Evolutionary conservation across 371 early-diverging fungal species (phyloP), one percentile per base, ranked within the genome.

Genomic region (Haplosporangium sp.): DNA sequence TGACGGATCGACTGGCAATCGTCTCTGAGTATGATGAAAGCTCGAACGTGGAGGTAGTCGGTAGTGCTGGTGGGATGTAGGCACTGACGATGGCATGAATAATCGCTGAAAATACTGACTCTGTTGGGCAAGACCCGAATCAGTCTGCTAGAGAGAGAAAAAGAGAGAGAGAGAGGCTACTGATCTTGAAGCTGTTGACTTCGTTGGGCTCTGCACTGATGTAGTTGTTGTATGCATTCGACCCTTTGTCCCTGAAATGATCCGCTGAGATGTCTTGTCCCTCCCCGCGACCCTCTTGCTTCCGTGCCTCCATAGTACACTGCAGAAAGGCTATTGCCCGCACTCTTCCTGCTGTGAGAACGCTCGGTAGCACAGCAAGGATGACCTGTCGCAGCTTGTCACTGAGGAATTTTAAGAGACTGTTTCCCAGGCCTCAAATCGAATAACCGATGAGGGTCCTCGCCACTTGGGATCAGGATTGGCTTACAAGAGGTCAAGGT

Each of bases 321-420:
- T 77, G 77, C 38, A 77, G 20, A 8, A 77, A 38, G 63, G 95
- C 95, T 2, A 90, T 96, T 45, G 95, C 97, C 18, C 88, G 95
- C 47, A 95, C 94, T 58, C 81, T 97, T n/a, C 93, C 95, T 6
- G 90, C 93, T 7, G 92, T 98, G 6, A 96, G 97, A 81, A 95
- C 96, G 0, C 85, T 97, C n/a, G 97, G 97, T 67, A 62, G 16
- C 71, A 72, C 1, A 58, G 71, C 10, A 55, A 77, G 38, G 43
- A 65, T 13, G 59, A 69, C 23, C 20, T 65, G 20, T 64, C 73
- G 5, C 67, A 67, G 43, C 83, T 86, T 29, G 69, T 95, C 57
- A 86, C 86, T 0, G 91, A 90, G 52, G 85, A 82, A 45, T 91
- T 91, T 82, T 87, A 86, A n/a, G 85, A 86, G 18, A 64, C 71